A percentile compares a stretch with the other conserved stretches of the same genome.
phyloP scores from a whole-genome alignment of 192 early-diverging fungal genomes.

The Rhizophlyctis rosea region DNA sequence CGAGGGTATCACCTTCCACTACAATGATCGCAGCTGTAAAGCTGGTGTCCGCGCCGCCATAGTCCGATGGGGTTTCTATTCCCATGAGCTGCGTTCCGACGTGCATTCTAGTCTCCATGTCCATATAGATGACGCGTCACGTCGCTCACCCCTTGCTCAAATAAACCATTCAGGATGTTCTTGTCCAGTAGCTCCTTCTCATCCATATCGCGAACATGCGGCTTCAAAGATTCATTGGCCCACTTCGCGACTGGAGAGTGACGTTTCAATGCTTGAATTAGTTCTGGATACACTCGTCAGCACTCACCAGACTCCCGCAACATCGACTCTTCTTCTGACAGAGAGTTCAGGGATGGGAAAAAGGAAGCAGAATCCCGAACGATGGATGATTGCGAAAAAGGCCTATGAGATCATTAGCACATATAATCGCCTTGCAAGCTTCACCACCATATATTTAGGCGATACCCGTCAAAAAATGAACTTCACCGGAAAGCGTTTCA shows the following conservation, averaged over 20 bases:
- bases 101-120: no score
- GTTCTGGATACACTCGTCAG: background rate
- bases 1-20: conserved; percentile 64
- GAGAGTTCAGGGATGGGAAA: conserved; percentile 63
- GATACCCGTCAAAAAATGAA: no score
- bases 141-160: conserved; percentile 80
- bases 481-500: no score
- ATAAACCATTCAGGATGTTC: conserved; percentile 74
- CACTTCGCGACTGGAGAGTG: conserved; percentile 68
- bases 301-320: conserved; percentile 70
- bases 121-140: no score
- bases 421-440: no score
- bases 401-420: background rate
- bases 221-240: conserved; percentile 77
- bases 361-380: background rate
- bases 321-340: conserved; percentile 87
- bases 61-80: conserved; percentile 77
- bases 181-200: conserved; percentile 82
- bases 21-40: conserved; percentile 86
- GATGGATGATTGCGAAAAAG: background rate
- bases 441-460: no score
- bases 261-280: background rate
- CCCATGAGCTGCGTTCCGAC: conserved; percentile 89
- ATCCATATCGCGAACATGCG: conserved; percentile 88
- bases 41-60: conserved; percentile 76